A percentile compares a stretch with the other conserved stretches of the same genome.
Conservation (phyloP, 148 eudicot genomes). For the Dysphania ambrosioides region DNA sequence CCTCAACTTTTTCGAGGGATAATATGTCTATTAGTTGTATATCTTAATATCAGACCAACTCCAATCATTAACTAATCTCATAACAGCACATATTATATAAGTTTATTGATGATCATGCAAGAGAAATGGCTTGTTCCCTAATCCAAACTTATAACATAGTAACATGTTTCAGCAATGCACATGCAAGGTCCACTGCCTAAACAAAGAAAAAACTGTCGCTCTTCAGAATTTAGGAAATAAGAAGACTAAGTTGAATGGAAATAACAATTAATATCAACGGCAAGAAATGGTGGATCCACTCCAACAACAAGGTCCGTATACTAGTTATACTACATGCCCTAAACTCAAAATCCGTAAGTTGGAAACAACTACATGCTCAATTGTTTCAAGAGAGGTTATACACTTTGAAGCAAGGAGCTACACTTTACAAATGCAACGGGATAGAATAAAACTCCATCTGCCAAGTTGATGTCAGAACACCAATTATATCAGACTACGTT, state of each 20-base stretch:
- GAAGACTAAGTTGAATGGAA: neutral
- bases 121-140: neutral
- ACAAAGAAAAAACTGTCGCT: neutral
- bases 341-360: neutral
- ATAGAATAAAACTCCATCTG: neutral
- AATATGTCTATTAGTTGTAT: no score
- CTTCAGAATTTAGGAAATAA: neutral
- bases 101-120: no score
- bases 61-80: neutral
- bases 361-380: neutral
- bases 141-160: neutral
- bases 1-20: no score
- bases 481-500: neutral
- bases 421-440: neutral
- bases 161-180: slow-evolving; percentile 4
- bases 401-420: neutral
- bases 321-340: no score
- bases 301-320: no score
- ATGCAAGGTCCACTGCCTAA: neutral
- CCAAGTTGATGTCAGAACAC: neutral
- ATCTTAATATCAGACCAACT: neutral
- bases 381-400: no score
- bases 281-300: neutral
- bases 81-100: no score
- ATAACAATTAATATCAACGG: neutral